Base-by-base conservation (phyloP, 2,329 filamentous ascomycete genomes). In the Albifimbria verrucaria region DNA sequence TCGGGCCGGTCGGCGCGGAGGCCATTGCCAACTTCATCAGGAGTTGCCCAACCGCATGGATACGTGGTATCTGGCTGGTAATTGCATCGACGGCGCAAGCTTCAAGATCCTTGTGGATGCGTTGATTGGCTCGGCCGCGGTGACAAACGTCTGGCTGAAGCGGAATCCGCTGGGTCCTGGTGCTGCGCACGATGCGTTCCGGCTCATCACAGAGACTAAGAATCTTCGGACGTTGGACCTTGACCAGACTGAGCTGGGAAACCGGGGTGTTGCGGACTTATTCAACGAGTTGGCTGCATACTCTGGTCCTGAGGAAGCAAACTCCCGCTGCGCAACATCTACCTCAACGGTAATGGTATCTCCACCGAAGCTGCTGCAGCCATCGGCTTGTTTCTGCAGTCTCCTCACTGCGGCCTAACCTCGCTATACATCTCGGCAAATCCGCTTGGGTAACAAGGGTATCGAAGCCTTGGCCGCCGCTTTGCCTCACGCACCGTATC, bases 41-140 rank as follows among this genome's bases (percentile, higher is more conserved):
- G 12, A 76, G 20, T 66, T 71, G 46, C 78, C 78, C 3, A 62
- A 73, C 28, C 70, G 73, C 5, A 79, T 81, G 61, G 72, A 80
- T 51, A 81, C 78, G 26, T 82, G 78, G 78, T 81, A 81, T 58
- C 68, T 82, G 26, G 78, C 78, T 4, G 79, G 79, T 5, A 81
- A 81, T 58, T 79, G 76, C 62, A 79, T 82, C 55, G 73, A 80
- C 48, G 65, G 65, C 2, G 50, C 63, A 3, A 65, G 70, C 52
- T 72, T 81, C 61, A 62, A 61, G 23, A 57, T 68, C 2, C 68
- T 81, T 2, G 75, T 77, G 1, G 66, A 76, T 52, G 72, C 73
- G 48, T 73, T 78, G 71, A 57, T 74, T 15, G 65, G 65, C 22
- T 78, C 75, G 1, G 63, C 67, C 3, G 67, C 67, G 15, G 66